phyloP scores from a whole-genome alignment of 2,329 filamentous ascomycete genomes.

The Diplodia corticola region DNA sequence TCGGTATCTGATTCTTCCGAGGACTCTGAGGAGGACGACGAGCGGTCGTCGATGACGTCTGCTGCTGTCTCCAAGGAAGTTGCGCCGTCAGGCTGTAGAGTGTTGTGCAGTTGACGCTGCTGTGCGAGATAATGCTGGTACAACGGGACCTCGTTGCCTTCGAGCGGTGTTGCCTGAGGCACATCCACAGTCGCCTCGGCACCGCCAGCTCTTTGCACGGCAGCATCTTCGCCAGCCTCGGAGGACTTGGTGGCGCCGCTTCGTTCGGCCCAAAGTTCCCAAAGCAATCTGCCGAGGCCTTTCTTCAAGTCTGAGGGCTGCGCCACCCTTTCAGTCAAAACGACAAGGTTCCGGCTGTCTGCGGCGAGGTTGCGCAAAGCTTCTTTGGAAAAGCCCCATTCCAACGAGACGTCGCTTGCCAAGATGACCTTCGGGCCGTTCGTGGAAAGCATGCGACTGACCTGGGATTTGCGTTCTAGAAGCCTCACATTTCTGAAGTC shows the following conservation, averaged over 20 bases:
- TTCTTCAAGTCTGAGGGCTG: constrained; percentile 38
- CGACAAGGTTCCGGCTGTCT: constrained; percentile 77
- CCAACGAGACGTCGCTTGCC: constrained; percentile 83
- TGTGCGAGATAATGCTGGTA: constrained; percentile 94
- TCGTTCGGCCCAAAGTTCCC: constrained; percentile 55
- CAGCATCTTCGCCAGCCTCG: constrained; percentile 57
- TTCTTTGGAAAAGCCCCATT: constrained; percentile 93
- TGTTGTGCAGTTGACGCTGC: constrained; percentile 82
- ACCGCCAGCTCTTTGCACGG: constrained; percentile 66
- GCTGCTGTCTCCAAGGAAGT: constrained; percentile 67
- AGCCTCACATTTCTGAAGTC: constrained; percentile 85
- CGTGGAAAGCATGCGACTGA: constrained; percentile 66
- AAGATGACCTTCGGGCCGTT: constrained; percentile 72
- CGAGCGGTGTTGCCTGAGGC: constrained; percentile 61
- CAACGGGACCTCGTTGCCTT: constrained; percentile 72
- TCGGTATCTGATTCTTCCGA: constrained; percentile 88
- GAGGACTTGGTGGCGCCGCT: constrained; percentile 29
- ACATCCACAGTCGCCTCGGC: constrained; percentile 33
- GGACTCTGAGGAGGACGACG: constrained; percentile 79
- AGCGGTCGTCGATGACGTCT: constrained; percentile 79
- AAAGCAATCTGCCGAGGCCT: constrained; percentile 69
- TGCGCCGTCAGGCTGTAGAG: constrained; percentile 68
- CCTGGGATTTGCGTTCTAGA: constrained; percentile 77
- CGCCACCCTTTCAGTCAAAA: constrained; percentile 75
- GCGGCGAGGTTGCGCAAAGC: constrained; percentile 72